Conservation (phyloP, 805 yeast species). For the Wickerhamiella occidentalis region DNA sequence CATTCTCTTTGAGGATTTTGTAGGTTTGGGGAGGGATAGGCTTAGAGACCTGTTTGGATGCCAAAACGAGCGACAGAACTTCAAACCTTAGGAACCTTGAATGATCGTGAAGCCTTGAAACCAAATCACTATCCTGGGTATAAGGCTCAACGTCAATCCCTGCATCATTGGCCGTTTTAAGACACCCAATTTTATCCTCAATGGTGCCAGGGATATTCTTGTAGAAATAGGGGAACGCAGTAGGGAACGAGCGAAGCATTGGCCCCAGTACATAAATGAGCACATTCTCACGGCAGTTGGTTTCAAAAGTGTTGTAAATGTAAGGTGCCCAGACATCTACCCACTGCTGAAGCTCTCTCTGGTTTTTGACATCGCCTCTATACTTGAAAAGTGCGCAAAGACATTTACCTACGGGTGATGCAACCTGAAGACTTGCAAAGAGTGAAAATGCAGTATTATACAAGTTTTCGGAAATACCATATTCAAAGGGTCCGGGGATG, state of each 20-base stretch:
- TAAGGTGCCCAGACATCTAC: conserved; percentile 9
- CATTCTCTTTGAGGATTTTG: conserved; percentile 32
- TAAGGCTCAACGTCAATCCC: conserved; percentile 7
- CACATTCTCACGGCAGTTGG: conserved; percentile 11
- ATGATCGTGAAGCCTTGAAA: conserved; percentile 3
- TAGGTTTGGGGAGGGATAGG: conserved; percentile 40
- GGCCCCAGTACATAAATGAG: conserved; percentile 12
- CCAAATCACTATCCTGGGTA: not conserved
- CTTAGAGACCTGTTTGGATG: conserved; percentile 48
- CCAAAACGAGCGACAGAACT: conserved; percentile 48
- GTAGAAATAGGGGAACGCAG: conserved; percentile 7
- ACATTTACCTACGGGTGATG: conserved; percentile 14
- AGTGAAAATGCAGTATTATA: conserved; percentile 8
- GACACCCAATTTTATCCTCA: conserved; percentile 11
- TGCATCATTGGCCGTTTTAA: conserved; percentile 12
- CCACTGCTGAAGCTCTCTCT: conserved; percentile 5
- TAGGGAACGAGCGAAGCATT: conserved; percentile 10
- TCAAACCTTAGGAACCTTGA: conserved; percentile 33
- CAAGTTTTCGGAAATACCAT: conserved; percentile 8
- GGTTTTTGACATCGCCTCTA: not conserved
- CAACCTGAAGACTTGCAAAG: conserved; percentile 11
- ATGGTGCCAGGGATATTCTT: not conserved
- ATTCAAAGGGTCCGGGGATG: conserved; percentile 10
- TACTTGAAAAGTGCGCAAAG: conserved; percentile 10
- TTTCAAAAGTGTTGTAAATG: conserved; percentile 8